Conservation (phyloP, 495 filamentous ascomycete species). For the Hyaloscypha bicolor region DNA sequence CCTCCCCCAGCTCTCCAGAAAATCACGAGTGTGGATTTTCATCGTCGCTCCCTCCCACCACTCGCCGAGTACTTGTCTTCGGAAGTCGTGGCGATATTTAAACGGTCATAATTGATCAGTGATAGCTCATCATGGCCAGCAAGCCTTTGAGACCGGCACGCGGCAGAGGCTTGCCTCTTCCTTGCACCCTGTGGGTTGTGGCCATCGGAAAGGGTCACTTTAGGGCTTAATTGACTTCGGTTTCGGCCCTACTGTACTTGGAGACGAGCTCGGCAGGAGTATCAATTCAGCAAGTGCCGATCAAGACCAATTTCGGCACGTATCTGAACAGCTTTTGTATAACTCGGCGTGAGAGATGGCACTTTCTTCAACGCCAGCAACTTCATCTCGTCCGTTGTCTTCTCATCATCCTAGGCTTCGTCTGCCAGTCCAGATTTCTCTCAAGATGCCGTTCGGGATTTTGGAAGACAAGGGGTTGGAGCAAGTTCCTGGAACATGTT, state of each 20-base stretch:
- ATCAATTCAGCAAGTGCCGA: neutral
- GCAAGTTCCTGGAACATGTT: slow-evolving; percentile 54
- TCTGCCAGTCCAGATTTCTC: neutral
- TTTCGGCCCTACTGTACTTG: neutral
- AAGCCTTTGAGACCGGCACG: neutral
- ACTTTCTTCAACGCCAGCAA: neutral
- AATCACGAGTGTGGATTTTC: neutral
- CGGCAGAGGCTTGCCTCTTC: neutral
- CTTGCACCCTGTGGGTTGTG: neutral
- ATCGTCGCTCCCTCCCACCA: neutral
- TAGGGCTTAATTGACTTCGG: neutral
- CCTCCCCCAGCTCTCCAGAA: neutral
- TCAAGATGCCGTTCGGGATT: slow-evolving; percentile 45
- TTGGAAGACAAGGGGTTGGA: slow-evolving; percentile 43
- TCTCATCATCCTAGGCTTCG: neutral
- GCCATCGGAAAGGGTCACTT: neutral
- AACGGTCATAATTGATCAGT: neutral
- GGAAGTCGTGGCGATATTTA: no score
- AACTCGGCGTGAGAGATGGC: neutral
- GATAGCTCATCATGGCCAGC: neutral
- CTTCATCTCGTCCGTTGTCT: neutral
- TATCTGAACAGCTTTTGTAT: neutral
- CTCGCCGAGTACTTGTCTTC: neutral
- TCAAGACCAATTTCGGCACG: neutral
- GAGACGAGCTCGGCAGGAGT: neutral